Conservation (phyloP, 345 rosid genomes). For the rapeseed (Brassica napus) region DNA sequence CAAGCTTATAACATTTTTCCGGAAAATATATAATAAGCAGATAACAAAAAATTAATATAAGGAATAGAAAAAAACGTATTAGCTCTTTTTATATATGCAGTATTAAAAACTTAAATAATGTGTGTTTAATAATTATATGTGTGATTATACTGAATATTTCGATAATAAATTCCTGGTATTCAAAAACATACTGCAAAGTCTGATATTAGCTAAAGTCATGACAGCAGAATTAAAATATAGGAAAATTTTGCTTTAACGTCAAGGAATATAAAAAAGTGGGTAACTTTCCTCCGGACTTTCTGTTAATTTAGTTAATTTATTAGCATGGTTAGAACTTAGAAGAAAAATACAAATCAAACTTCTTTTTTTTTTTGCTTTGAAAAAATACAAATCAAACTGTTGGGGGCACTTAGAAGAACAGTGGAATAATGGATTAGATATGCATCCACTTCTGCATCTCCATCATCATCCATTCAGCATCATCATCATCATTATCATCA, state of each 20-base stretch:
- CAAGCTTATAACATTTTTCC: not conserved
- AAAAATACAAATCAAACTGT: not conserved
- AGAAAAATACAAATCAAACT: not conserved
- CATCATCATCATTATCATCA: constrained; percentile 36
- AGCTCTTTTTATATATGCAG: not conserved
- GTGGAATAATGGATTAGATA: constrained; percentile 34
- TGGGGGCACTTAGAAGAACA: constrained; percentile 1
- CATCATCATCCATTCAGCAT: constrained; percentile 20
- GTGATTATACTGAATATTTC: not conserved
- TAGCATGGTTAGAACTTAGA: not conserved
- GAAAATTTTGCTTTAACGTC: constrained; percentile 29
- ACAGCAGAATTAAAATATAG: not conserved
- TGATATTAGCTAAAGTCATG: constrained; percentile 2
- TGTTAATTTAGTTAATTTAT: not conserved
- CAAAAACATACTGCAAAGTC: not conserved
- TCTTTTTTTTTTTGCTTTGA: no score
- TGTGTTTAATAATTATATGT: not conserved
- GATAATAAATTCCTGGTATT: no score
- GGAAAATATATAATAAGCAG: not conserved
- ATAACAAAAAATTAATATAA: not conserved
- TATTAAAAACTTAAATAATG: not conserved
- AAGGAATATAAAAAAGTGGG: constrained; percentile 20
- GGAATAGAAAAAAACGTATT: not conserved
- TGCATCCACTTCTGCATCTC: constrained; percentile 27
- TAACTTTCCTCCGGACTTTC: constrained; percentile 8